Base-by-base conservation (phyloP, 805 yeast genomes). In the Barnettozyma pratensis region DNA sequence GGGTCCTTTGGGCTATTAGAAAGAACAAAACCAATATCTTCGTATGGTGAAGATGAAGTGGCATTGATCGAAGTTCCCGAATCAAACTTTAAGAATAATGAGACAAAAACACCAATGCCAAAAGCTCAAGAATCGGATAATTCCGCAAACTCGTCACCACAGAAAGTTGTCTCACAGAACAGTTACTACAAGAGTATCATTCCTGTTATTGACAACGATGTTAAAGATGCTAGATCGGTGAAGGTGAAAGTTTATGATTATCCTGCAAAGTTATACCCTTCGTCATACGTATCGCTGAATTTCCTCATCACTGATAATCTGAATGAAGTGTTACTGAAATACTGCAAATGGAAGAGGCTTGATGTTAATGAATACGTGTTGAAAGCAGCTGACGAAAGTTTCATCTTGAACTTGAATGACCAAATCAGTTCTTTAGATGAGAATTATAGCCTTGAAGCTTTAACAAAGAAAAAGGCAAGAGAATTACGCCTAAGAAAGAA, bases 1-100 rank as follows among this genome's bases (percentile, higher is more conserved):
- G 84, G 79, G 35, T 87, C 89, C 45, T 91, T 94, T 70, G 98
- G 98, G 2, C 80, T 91, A 1, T 69, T 94, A 47, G 92, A 85
- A 41, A 71, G 97, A 54, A 74, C 78, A 0, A 72, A 91, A 46
- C 58, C 70, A 4, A 70, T 94, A 29, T 71, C 81, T 3, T 80
- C 92, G 0, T 87, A 89, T 63, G 87, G 89, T 27, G 84, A 82
- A 47, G 87, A 83, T 54, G 97, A 89, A 55, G 77, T 94, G 48
- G 96, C 95, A 0, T 62, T 94, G 10, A 83, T 89, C 45, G 69
- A 65, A 52, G 87, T 86, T 2, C 56, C 69, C 2, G 75, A 72
- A n/a, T 58, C 62, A 3, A 72, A 81, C 49, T 67, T 67, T 35
- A 46, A 60, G n/a, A 58, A 57, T 29, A 83, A 85, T 60, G 81